phyloP scores from a whole-genome alignment of 495 filamentous ascomycete genomes.

The Pseudomonodictys pantanalensis region DNA sequence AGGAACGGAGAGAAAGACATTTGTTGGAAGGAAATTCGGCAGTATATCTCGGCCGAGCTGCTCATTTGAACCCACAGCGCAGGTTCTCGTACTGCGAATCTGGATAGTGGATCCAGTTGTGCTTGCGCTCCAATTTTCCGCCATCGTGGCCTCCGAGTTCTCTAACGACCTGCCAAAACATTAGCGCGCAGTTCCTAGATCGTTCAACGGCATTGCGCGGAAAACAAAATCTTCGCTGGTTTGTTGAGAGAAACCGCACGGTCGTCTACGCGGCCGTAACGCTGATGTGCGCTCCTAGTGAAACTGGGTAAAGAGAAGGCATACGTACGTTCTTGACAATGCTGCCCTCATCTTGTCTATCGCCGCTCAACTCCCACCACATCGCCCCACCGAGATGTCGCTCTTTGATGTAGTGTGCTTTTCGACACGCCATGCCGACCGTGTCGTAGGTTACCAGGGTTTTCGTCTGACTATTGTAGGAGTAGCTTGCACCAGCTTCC shows the following conservation, averaged over 20 bases:
- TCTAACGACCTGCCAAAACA: slow-evolving; percentile 20
- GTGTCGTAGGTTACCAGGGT: slow-evolving; percentile 80
- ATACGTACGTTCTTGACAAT: slow-evolving; percentile 28
- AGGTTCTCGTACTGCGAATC: slow-evolving; percentile 30
- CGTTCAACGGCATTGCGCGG: no score
- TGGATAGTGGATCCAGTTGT: slow-evolving; percentile 31
- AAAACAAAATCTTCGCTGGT: no score
- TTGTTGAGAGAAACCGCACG: no score
- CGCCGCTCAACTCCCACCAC: slow-evolving; percentile 87
- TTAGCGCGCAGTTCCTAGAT: background rate
- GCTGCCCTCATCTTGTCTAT: slow-evolving; percentile 50
- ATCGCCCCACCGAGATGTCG: slow-evolving; percentile 73
- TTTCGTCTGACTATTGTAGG: slow-evolving; percentile 56
- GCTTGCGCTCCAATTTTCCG: slow-evolving; percentile 8
- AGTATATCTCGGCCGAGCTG: no score
- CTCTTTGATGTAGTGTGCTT: slow-evolving; percentile 62
- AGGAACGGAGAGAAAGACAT: background rate
- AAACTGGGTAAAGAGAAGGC: background rate
- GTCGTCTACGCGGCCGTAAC: no score
- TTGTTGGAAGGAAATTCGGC: background rate
- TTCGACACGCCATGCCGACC: slow-evolving; percentile 54
- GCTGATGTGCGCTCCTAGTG: no score
- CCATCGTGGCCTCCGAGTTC: slow-evolving; percentile 24
- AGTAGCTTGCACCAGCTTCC: slow-evolving; percentile 61
- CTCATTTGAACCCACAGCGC: slow-evolving; percentile 19